These are phyloP conservation scores for Globisporangium barbulae DNA, from an alignment of 352 stramenopile genomes.

Conservation along the genomic window DNA sequence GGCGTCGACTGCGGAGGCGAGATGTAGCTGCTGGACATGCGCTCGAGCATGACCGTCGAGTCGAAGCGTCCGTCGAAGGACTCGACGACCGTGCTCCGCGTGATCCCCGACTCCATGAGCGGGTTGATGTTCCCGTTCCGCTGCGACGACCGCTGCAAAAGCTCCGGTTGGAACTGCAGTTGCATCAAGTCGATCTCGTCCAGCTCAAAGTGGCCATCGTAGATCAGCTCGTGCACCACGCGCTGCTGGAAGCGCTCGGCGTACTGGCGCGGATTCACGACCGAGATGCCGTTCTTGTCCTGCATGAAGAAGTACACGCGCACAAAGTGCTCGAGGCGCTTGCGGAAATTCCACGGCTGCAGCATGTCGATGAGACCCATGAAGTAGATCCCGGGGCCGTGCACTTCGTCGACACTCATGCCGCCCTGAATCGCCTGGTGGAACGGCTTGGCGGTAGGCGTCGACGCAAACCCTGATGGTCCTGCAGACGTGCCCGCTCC, in stretches of 20 bases:
- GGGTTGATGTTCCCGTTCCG: conserved; percentile 25
- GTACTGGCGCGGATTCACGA: conserved; percentile 70
- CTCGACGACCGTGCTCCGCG: conserved; percentile 48
- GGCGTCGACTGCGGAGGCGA: conserved; percentile 13
- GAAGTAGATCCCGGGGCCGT: conserved; percentile 92
- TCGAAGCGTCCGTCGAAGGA: conserved; percentile 37
- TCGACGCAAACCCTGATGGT: not conserved
- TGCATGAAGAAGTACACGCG: conserved; percentile 70
- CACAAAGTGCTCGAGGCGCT: conserved; percentile 86
- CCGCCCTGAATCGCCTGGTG: conserved; percentile 44
- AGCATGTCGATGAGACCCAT: conserved; percentile 96
- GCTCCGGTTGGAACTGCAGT: conserved; percentile 29
- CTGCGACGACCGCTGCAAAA: conserved; percentile 17
- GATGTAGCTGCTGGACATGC: conserved; percentile 16
- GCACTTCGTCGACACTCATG: conserved; percentile 83
- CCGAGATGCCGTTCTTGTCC: conserved; percentile 67
- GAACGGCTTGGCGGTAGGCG: conserved; percentile 42
- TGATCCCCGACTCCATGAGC: conserved; percentile 40
- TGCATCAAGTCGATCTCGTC: conserved; percentile 36
- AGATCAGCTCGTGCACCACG: conserved; percentile 73
- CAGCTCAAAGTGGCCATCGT: conserved; percentile 36
- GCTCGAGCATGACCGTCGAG: conserved; percentile 23
- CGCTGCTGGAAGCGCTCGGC: conserved; percentile 75
- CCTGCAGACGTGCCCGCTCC: not conserved
- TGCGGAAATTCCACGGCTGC: conserved; percentile 93